Percentiles rank a stretch among this genome's conserved stretches.
Conservation (phyloP, 2,329 filamentous ascomycete genomes). For the Trichoderma sp. region DNA sequence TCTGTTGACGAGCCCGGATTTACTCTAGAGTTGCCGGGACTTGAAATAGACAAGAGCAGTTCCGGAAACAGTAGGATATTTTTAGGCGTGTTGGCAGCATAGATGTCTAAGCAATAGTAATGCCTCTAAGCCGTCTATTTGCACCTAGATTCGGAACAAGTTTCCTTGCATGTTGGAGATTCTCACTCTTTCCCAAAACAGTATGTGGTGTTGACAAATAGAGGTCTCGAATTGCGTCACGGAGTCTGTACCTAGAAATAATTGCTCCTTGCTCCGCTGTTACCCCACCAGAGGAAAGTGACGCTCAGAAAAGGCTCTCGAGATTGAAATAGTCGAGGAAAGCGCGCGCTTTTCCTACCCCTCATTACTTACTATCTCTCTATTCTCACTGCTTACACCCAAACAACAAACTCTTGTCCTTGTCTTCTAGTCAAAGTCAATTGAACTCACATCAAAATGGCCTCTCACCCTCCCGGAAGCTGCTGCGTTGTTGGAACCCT, state of each 20-base stretch:
- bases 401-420: background rate
- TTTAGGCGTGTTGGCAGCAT: background rate
- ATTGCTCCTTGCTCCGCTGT: background rate
- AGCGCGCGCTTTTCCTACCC: constrained; percentile 2
- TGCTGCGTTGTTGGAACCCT: constrained; percentile 59
- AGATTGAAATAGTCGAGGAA: constrained; percentile 8
- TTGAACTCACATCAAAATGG: constrained; percentile 46
- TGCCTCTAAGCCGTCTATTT: background rate
- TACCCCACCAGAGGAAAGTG: constrained; percentile 2
- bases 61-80: background rate
- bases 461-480: constrained; percentile 55
- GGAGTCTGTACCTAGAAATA: background rate
- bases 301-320: background rate
- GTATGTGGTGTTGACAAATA: background rate
- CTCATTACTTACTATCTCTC: background rate
- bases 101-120: background rate
- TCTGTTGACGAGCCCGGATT: background rate
- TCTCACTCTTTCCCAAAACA: background rate
- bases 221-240: constrained; percentile 24
- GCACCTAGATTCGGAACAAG: background rate
- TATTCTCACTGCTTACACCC: background rate
- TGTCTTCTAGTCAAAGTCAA: background rate
- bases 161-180: background rate
- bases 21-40: background rate
- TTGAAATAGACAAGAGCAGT: background rate